phyloP scores from a whole-genome alignment of 345 rosid species.

The Zanthoxylum bungeanum region DNA sequence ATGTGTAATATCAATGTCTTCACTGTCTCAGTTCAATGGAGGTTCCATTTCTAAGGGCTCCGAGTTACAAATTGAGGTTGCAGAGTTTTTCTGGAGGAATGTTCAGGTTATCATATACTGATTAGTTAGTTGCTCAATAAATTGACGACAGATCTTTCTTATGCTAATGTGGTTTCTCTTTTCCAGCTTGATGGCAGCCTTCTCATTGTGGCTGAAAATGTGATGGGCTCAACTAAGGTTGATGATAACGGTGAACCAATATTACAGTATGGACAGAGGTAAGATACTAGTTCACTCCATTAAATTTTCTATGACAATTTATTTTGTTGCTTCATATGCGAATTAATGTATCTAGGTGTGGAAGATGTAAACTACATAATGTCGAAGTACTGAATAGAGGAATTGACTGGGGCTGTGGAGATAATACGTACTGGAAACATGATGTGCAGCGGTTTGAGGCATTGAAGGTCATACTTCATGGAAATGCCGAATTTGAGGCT shows the following conservation, averaged over 20 bases:
- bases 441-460: conserved; percentile 62
- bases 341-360: conserved; percentile 58
- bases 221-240: conserved; percentile 63
- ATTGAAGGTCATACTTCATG: conserved; percentile 67
- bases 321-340: conserved; percentile 2
- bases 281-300: conserved; percentile 2
- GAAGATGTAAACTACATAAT: conserved; percentile 73
- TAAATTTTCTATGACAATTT: conserved; percentile 5
- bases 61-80: conserved; percentile 81
- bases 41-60: conserved; percentile 79
- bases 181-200: conserved; percentile 85
- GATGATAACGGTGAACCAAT: conserved; percentile 53
- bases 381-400: conserved; percentile 72
- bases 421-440: conserved; percentile 88
- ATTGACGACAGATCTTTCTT: neutral
- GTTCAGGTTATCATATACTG: conserved; percentile 55
- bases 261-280: conserved; percentile 75
- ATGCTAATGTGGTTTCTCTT: conserved; percentile 22
- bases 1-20: conserved; percentile 13
- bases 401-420: conserved; percentile 67
- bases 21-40: conserved; percentile 52
- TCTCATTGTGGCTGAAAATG: conserved; percentile 61
- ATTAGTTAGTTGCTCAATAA: conserved; percentile 6
- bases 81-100: conserved; percentile 87
- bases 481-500: conserved; percentile 95